Base-by-base conservation (phyloP, 164 flowering plant species). In the Dillenia suffruticosa region DNA sequence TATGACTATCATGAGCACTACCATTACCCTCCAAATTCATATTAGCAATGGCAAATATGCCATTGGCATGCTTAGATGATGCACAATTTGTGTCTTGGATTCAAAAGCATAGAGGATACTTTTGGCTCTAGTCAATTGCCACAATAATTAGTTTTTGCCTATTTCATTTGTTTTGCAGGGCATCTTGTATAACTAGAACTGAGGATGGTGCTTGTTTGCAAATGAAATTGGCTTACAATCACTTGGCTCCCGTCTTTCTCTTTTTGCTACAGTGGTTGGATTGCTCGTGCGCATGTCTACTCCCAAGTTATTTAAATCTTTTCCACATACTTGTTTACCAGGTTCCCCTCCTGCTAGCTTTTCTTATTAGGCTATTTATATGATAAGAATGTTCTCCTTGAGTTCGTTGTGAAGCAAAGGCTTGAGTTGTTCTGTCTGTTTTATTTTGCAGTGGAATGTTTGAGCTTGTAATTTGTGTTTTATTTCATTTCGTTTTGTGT, bases 201-300 rank as follows among this genome's bases (percentile, higher is more conserved):
- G 77, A 83, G 56, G 71, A 62, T 63, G 80, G 83, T 57, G 57
- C 75, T 8, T 61, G 67, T 32, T 70, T 81, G 61, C 81, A 73
- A 49, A 78, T 83, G 83, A 83, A 72, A 67, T 62, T 83, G 67
- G 80, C 68, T 46, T 72, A 63, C 65, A 77, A 68, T 65, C 70
- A 77, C 9, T 69, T 70, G 69, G 77, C 81, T 12, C 79, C 79
- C 15, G 13, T 83, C 16, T 58, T 73, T 32, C 57, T 81, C 46
- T 75, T 72, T 56, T 70, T 83, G 63, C 67, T 78, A 16, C 78
- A 75, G 22, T 78, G 84, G 87, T 55, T 81, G 61, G 80, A 81
- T 63, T 78, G 72, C 63, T 78, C 79, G 9, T 78, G 75, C 57
- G 19, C 81, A 17, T 78, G 74, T 66, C 68, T 78, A 9, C 71